These are phyloP conservation scores for Fusarium succisae DNA, from an alignment of 2,329 filamentous ascomycete genomes.

Conservation along the genomic window DNA sequence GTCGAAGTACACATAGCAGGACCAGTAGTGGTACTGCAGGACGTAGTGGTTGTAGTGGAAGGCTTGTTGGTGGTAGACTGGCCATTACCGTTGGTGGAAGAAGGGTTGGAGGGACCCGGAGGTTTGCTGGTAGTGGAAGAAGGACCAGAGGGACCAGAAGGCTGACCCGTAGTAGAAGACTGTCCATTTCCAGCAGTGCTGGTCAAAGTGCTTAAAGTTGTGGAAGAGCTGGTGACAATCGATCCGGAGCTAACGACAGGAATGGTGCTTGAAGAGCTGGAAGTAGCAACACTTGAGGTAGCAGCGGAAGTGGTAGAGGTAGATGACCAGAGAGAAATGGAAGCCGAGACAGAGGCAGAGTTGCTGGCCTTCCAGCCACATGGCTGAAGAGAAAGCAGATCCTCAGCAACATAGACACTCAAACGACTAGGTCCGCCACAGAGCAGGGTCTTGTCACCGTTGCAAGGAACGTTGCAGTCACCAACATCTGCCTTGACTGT, in stretches of 20 bases:
- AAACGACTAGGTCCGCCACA: conserved; percentile 57
- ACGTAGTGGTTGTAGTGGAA: conserved; percentile 29
- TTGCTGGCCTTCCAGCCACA: conserved; percentile 51
- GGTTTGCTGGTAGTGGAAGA: conserved; percentile 2
- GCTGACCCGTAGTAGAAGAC: conserved; percentile 21
- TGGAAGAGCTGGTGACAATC: conserved; percentile 39
- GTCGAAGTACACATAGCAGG: conserved; percentile 60
- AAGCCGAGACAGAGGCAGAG: conserved; percentile 9
- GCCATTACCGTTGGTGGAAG: conserved; percentile 30
- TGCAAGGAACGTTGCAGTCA: conserved; percentile 62
- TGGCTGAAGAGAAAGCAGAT: conserved; percentile 60
- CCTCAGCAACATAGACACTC: conserved; percentile 58
- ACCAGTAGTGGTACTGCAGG: conserved; percentile 48
- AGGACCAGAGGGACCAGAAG: not conserved
- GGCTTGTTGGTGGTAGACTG: conserved; percentile 20
- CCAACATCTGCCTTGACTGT: conserved; percentile 48
- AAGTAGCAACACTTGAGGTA: not conserved
- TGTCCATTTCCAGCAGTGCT: conserved; percentile 43
- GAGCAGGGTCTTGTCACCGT: conserved; percentile 53
- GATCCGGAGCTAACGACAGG: conserved; percentile 13
- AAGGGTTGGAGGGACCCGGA: conserved; percentile 1
- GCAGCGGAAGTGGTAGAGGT: conserved; percentile 14
- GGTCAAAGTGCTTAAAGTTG: conserved; percentile 47
- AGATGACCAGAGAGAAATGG: conserved; percentile 3
- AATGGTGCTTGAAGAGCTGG: not conserved